These are phyloP conservation scores for Clausena lansium DNA, from an alignment of 345 rosid genomes.

Conservation along the genomic window DNA sequence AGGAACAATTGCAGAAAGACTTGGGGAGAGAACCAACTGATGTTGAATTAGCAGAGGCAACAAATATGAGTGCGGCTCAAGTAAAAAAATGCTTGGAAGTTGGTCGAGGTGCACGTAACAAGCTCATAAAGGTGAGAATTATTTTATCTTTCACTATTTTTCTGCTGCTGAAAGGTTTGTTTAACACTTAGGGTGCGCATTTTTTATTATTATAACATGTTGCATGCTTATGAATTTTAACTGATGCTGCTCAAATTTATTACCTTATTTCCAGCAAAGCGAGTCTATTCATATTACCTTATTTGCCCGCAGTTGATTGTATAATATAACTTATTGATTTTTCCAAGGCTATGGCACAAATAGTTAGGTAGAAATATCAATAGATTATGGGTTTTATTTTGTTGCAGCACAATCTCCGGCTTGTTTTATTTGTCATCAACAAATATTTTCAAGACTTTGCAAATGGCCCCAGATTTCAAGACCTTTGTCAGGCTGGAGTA, in stretches of 20 bases:
- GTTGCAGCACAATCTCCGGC: slow-evolving; percentile 96
- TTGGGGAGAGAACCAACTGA: slow-evolving; percentile 68
- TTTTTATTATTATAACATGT: not conserved
- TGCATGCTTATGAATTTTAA: not conserved
- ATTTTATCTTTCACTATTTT: not conserved
- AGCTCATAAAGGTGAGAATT: slow-evolving; percentile 75
- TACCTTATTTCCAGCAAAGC: not conserved
- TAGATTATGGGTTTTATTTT: not conserved
- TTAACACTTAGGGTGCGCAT: not conserved
- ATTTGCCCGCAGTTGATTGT: not conserved
- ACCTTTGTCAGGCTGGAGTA: slow-evolving; percentile 96
- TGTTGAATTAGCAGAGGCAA: slow-evolving; percentile 60
- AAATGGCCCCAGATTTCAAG: slow-evolving; percentile 77
- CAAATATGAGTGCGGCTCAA: slow-evolving; percentile 40
- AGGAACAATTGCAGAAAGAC: slow-evolving; percentile 44
- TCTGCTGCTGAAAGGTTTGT: not conserved
- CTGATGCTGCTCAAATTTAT: not conserved
- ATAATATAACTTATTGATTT: not conserved
- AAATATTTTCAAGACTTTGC: slow-evolving; percentile 83
- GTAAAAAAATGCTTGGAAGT: slow-evolving; percentile 54
- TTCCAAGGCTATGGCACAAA: not conserved
- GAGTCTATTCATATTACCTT: not conserved
- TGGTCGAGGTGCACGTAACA: slow-evolving; percentile 87
- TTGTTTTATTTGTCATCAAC: slow-evolving; percentile 81
- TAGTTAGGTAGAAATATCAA: not conserved